Percentiles rank a stretch among this genome's conserved stretches.
Evolutionary conservation across 164 flowering plant genomes (phyloP).

Genomic region (Chloranthus sessilifolius): DNA sequence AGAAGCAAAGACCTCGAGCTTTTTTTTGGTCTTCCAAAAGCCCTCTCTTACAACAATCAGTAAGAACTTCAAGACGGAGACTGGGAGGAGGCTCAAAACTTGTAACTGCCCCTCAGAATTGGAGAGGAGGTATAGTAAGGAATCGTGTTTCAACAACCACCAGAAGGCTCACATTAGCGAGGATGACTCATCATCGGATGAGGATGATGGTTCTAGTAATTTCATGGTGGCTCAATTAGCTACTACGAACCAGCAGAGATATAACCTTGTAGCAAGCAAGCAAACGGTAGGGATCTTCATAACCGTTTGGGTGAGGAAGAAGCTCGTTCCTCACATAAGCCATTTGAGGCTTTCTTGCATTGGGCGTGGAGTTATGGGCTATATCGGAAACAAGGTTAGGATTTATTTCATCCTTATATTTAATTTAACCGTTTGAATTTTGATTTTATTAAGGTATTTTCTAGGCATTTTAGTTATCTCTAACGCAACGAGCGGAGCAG

Average conservation of each 20-base stretch:
- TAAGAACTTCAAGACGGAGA: constrained; percentile 51
- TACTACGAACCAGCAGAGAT: constrained; percentile 29
- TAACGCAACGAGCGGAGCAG: too few relatives aligned
- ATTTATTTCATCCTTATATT: neutral
- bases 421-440: too few relatives aligned
- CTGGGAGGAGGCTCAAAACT: constrained; percentile 39
- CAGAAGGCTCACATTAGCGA: constrained; percentile 24
- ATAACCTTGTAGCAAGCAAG: constrained; percentile 60
- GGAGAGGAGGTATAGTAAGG: constrained; percentile 44
- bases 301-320: constrained; percentile 61
- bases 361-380: constrained; percentile 78
- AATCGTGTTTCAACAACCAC: constrained; percentile 55
- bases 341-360: constrained; percentile 60
- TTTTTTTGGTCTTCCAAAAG: constrained; percentile 50
- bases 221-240: constrained; percentile 10
- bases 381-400: constrained; percentile 78
- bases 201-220: constrained; percentile 41
- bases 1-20: constrained; percentile 18
- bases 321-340: constrained; percentile 57
- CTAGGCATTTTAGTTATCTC: too few relatives aligned
- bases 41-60: constrained; percentile 55
- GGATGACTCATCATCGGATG: constrained; percentile 46
- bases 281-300: constrained; percentile 90
- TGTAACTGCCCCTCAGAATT: constrained; percentile 55
- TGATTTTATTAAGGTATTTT: too few relatives aligned